Percentiles rank a stretch among this genome's conserved stretches.
Evolutionary conservation across 495 filamentous ascomycete species (phyloP).

Genomic region (Podospora conica): DNA sequence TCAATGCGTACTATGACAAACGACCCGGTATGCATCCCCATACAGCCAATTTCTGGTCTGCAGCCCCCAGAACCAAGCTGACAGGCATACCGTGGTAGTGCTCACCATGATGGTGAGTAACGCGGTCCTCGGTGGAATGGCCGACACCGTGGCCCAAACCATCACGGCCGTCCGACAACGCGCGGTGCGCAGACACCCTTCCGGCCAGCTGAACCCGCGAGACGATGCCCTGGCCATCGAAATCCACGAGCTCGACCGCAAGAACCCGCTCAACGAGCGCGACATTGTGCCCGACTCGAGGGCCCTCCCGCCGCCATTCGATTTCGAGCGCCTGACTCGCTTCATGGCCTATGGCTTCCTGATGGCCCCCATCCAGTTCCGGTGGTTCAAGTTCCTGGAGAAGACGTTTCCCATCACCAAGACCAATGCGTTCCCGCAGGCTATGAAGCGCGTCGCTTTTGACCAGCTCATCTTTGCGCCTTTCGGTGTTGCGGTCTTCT

Average conservation of each 20-base stretch:
- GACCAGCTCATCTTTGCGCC: constrained; percentile 97
- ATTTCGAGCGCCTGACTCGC: constrained; percentile 84
- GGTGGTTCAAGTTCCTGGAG: constrained; percentile 91
- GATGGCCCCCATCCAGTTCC: constrained; percentile 94
- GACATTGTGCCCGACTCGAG: constrained; percentile 63
- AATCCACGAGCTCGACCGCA: constrained; percentile 81
- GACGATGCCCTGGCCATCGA: constrained; percentile 79
- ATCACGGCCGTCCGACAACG: constrained; percentile 76
- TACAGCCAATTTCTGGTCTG: neutral
- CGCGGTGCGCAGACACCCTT: constrained; percentile 51
- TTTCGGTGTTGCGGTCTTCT: constrained; percentile 83
- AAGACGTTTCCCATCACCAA: constrained; percentile 78
- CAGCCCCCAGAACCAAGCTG: neutral
- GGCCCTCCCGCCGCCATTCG: constrained; percentile 71
- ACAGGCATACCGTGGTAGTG: constrained; percentile 43
- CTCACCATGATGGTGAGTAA: constrained; percentile 98
- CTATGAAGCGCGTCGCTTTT: constrained; percentile 80
- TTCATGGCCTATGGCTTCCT: constrained; percentile 97
- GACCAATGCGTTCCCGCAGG: constrained; percentile 62
- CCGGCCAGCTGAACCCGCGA: constrained; percentile 34
- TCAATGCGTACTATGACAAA: constrained; percentile 86
- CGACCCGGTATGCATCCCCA: constrained; percentile 58
- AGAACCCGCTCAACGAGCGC: constrained; percentile 60
- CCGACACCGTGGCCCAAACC: constrained; percentile 91
- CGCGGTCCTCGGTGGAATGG: constrained; percentile 73